Evolutionary conservation across 2,329 filamentous ascomycete genomes (phyloP).

Genomic region (Lasiodiplodia gonubiensis): DNA sequence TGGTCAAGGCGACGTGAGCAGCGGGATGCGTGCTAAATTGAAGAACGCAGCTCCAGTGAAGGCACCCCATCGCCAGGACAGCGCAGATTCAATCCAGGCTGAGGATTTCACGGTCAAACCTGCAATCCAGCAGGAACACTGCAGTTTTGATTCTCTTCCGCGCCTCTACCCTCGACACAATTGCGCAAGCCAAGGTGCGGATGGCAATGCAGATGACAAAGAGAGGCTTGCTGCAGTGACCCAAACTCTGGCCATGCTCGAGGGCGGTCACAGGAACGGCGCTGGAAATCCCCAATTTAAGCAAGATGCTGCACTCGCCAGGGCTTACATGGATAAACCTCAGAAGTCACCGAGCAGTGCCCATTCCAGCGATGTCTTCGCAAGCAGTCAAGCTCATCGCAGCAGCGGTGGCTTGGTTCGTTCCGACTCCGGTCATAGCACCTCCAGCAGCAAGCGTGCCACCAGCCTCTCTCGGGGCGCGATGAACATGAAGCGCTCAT

Average conservation of each 20-base stretch:
- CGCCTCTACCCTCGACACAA: too few species aligned
- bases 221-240: conserved; percentile 8
- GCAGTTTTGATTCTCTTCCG: not conserved
- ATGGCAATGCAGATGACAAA: not conserved
- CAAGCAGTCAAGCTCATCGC: not conserved
- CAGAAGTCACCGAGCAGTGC: not conserved
- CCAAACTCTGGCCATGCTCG: conserved; percentile 5
- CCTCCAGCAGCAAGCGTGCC: not conserved
- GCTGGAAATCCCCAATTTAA: not conserved
- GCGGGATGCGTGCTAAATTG: not conserved
- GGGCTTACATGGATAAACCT: not conserved
- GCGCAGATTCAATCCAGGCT: conserved; percentile 11
- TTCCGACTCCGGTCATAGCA: conserved; percentile 4
- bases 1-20: conserved; percentile 1
- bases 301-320: not conserved
- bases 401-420: not conserved
- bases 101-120: conserved; percentile 11
- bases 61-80: not conserved
- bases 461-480: not conserved
- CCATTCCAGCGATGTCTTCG: not conserved
- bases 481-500: not conserved
- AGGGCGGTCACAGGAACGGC: conserved; percentile 2
- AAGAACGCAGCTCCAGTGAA: conserved; percentile 1
- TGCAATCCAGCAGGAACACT: not conserved
- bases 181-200: not conserved